Percentiles rank a stretch among this genome's conserved stretches.
Evolutionary conservation across 805 yeast species (phyloP).

Genomic region (Cyberlindnera veronae): DNA sequence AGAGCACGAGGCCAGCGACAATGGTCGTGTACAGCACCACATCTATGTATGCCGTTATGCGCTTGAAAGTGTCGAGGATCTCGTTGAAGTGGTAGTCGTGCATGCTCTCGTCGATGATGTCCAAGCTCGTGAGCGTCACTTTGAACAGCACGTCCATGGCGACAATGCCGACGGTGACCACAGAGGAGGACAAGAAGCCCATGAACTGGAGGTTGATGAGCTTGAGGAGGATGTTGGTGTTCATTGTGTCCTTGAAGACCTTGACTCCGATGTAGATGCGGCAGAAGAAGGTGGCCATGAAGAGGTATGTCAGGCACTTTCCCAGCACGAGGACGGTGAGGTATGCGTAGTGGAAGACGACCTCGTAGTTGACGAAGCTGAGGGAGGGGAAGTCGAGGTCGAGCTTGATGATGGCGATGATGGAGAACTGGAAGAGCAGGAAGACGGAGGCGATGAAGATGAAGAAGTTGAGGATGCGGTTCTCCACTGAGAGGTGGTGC

Average conservation of each 20-base stretch:
- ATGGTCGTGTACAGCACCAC: slow-evolving; percentile 14
- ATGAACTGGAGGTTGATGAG: slow-evolving; percentile 20
- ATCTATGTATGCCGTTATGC: slow-evolving; percentile 10
- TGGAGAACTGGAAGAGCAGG: slow-evolving; percentile 16
- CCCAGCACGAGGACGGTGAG: slow-evolving; percentile 15
- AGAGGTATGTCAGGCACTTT: slow-evolving; percentile 17
- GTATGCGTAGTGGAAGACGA: slow-evolving; percentile 16
- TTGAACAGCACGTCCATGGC: slow-evolving; percentile 13
- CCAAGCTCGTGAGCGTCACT: slow-evolving; percentile 9
- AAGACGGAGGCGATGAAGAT: slow-evolving; percentile 16
- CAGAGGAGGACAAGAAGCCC: slow-evolving; percentile 19
- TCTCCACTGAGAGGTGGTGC: slow-evolving; percentile 18
- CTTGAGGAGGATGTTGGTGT: slow-evolving; percentile 18
- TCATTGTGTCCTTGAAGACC: slow-evolving; percentile 14
- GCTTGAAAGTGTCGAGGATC: slow-evolving; percentile 2
- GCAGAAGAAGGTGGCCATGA: slow-evolving; percentile 17
- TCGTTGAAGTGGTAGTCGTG: slow-evolving; percentile 4
- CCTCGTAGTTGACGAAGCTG: slow-evolving; percentile 8
- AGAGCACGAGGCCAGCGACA: slow-evolving; percentile 13
- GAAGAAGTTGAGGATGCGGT: slow-evolving; percentile 19
- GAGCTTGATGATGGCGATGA: slow-evolving; percentile 17
- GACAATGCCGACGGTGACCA: slow-evolving; percentile 14
- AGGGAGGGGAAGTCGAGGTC: slow-evolving; percentile 16
- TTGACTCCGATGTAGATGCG: slow-evolving; percentile 22
- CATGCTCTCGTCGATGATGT: slow-evolving; percentile 9